phyloP scores from a whole-genome alignment of 306 rosid species.

The Vicia sativa region DNA sequence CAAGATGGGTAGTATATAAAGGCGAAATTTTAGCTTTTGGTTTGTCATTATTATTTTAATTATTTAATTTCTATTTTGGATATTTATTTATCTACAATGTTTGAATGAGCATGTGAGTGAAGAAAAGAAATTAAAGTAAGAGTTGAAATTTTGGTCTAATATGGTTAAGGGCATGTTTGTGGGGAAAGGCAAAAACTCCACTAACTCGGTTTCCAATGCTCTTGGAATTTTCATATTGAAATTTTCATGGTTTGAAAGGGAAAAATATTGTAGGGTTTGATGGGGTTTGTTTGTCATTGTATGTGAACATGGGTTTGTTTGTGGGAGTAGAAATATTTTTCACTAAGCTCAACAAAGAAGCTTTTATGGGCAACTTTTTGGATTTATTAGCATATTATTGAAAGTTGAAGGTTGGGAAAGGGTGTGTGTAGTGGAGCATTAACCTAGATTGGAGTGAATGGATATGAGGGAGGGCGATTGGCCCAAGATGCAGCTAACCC shows the following conservation, averaged over 20 bases:
- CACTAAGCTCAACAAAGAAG: conserved; percentile 51
- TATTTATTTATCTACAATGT: no score
- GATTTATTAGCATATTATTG: conserved; percentile 70
- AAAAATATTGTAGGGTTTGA: conserved; percentile 37
- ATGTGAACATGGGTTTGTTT: conserved; percentile 54
- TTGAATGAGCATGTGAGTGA: conserved; percentile 42
- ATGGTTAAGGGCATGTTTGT: conserved; percentile 79
- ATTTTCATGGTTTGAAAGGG: conserved; percentile 41
- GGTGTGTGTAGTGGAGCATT: conserved; percentile 66
- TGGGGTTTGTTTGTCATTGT: conserved; percentile 57
- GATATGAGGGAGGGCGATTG: conserved; percentile 52
- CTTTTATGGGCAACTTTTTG: conserved; percentile 63
- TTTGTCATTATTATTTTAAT: conserved; percentile 14
- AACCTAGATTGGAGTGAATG: conserved; percentile 55
- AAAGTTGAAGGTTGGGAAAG: conserved; percentile 51
- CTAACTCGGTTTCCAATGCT: conserved; percentile 92
- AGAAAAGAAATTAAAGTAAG: conserved; percentile 29
- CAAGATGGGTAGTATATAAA: conserved; percentile 78
- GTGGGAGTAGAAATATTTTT: conserved; percentile 42
- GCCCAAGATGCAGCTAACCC: conserved; percentile 55
- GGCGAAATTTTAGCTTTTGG: conserved; percentile 62
- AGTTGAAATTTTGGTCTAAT: conserved; percentile 67
- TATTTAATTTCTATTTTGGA: not conserved
- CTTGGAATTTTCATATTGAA: conserved; percentile 72
- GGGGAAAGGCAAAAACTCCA: conserved; percentile 86